phyloP scores from a whole-genome alignment of 345 rosid species.

The Citrus unshiu region DNA sequence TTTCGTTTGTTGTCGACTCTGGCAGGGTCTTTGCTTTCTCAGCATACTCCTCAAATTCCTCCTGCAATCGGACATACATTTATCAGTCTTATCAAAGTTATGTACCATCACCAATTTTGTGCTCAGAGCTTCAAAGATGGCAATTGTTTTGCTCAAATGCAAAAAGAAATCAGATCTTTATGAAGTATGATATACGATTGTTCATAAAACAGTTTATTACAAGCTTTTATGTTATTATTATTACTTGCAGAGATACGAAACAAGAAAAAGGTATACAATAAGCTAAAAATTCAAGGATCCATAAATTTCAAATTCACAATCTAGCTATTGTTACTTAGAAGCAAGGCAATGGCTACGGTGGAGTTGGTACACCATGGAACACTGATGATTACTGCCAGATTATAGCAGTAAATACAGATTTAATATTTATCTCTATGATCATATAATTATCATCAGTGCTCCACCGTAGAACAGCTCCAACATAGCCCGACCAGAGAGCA shows the following conservation, averaged over 20 bases:
- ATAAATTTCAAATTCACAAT: not conserved
- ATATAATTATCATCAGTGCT: no score
- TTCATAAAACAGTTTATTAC: no score
- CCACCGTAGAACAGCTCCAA: fast-evolving
- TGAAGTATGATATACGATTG: no score
- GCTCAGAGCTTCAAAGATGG: not conserved
- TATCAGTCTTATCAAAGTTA: not conserved
- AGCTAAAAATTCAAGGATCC: not conserved
- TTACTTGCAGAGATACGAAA: not conserved
- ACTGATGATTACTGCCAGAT: no score
- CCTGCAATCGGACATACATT: conserved; percentile 33
- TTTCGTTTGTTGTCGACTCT: conserved; percentile 51
- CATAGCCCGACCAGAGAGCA: no score
- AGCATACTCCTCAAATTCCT: conserved; percentile 69
- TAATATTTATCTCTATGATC: no score
- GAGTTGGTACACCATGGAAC: no score
- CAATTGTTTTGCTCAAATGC: not conserved
- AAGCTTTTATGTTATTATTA: not conserved
- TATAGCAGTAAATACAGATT: no score
- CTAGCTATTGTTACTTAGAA: not conserved
- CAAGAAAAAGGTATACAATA: not conserved
- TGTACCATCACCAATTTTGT: no score
- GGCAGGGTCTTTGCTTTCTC: conserved; percentile 66
- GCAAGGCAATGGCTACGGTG: no score
- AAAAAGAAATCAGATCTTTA: no score